phyloP scores from a whole-genome alignment of 768 basidiomycete species.

The Lanmaoa rubissima region DNA sequence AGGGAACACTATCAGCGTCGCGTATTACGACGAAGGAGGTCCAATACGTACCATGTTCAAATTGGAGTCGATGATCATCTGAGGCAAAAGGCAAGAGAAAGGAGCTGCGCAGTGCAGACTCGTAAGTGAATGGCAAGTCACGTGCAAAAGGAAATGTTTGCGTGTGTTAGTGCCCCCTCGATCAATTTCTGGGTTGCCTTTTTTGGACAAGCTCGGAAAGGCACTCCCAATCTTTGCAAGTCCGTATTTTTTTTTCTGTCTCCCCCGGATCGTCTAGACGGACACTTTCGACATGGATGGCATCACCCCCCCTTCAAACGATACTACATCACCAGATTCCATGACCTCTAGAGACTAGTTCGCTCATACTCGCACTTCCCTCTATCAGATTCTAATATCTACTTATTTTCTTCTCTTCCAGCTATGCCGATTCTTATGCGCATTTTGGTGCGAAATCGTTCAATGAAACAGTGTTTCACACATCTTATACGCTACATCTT shows the following conservation, averaged over 20 bases:
- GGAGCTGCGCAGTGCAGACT: slow-evolving; percentile 10
- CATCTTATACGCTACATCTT: slow-evolving; percentile 6
- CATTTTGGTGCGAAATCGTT: slow-evolving; percentile 69
- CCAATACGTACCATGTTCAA: slow-evolving; percentile 25
- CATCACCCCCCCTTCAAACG: slow-evolving; percentile 32
- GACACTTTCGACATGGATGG: slow-evolving; percentile 26
- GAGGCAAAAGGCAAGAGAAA: neutral
- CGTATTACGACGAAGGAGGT: neutral
- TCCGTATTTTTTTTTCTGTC: neutral
- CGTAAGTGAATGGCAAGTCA: slow-evolving; percentile 5
- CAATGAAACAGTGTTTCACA: neutral
- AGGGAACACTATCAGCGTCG: neutral
- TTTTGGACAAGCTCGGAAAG: slow-evolving; percentile 2
- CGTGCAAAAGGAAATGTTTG: slow-evolving; percentile 19
- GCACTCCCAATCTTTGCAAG: neutral
- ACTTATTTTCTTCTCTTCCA: slow-evolving; percentile 41
- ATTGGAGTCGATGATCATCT: slow-evolving; percentile 25
- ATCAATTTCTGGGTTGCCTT: slow-evolving; percentile 10
- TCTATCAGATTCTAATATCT: slow-evolving; percentile 37
- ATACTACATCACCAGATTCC: slow-evolving; percentile 31
- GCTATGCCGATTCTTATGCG: slow-evolving; percentile 95
- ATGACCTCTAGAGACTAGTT: slow-evolving; percentile 93
- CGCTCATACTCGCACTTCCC: slow-evolving; percentile 39
- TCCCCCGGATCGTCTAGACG: slow-evolving; percentile 2
- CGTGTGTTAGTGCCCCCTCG: slow-evolving; percentile 11